Evolutionary conservation across 257 asterid genomes (phyloP), one percentile per base, ranked within the genome.

Genomic region (Agastache rugosa): DNA sequence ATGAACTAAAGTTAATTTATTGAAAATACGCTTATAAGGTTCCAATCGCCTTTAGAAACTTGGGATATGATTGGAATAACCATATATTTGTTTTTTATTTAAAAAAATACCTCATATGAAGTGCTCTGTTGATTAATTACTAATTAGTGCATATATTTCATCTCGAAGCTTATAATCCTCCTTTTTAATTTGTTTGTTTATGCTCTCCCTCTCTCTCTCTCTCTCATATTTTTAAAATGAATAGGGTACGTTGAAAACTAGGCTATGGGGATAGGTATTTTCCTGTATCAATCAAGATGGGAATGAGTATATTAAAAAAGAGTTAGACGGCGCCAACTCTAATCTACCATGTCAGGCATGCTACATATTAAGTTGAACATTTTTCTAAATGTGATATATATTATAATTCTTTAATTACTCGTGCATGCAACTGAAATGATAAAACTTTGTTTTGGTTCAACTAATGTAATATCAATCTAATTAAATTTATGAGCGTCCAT

Each of bases 301-400:
- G 72, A 15, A 70, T 39, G 27, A 37, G 6, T 17, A 19, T 8
- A 35, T 2, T 11, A 69, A 75, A 56, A 65, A 70, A 34, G 14
- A 63, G 19, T 58, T 35, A 73, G 87, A 68, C 87, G 92, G 89
- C 89, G 84, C 87, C 92, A 79, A 87, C 88, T 77, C 85, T 64
- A 74, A 78, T 80, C 84, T 80, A 79, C 82, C 83, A 51, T 77
- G 82, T 79, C 74, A 80, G 34, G 85, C 82, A 47, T 53, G 23
- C 12, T 6, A 2, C 29, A 53, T n/a, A 47, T 4, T 50, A 50
- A 50, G 37, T 48, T 47, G 7, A 47, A 48, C 72, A 51, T 27
- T 34, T 63, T 19, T 11, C 34, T 20, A 3, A 51, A 31, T 31
- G 37, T 17, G n/a, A 9, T 6, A 17, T 6, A 17, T 19, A 51